phyloP scores from a whole-genome alignment of 1,284 basidiomycete species.

The Hortiboletus rubellus region DNA sequence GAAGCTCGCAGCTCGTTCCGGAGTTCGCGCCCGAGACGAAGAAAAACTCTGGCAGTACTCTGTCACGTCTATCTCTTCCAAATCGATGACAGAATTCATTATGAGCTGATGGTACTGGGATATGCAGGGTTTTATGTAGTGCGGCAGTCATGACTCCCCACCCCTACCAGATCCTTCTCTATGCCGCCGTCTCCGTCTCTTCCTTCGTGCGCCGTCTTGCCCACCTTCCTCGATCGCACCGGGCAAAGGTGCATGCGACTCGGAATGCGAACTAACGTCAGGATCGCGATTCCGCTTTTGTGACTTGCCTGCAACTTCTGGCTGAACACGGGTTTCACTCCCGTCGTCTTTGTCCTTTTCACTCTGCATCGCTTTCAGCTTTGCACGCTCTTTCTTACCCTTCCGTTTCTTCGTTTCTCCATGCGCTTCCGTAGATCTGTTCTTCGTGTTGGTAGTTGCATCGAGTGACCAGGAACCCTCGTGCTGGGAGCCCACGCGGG shows the following conservation, averaged over 20 bases:
- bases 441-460: conserved; percentile 8
- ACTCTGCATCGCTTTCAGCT: conserved; percentile 38
- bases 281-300: conserved; percentile 25
- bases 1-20: conserved; percentile 11
- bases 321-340: not conserved
- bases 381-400: conserved; percentile 75
- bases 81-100: not conserved
- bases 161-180: conserved; percentile 25
- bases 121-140: not conserved
- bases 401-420: conserved; percentile 61
- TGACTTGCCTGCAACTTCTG: not conserved
- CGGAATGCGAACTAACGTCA: not conserved
- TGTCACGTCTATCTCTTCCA: not conserved
- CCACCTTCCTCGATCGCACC: not conserved
- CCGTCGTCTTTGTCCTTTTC: conserved; percentile 9
- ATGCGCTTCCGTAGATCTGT: conserved; percentile 11
- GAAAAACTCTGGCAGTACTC: conserved; percentile 11
- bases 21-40: conserved; percentile 17
- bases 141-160: conserved; percentile 6
- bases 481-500: conserved; percentile 19
- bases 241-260: not conserved
- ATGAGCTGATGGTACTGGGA: not conserved
- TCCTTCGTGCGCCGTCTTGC: conserved; percentile 22
- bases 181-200: conserved; percentile 41
- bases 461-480: conserved; percentile 21